Percentiles rank a stretch among this genome's conserved stretches.
These are phyloP conservation scores for Sporormia fimetaria DNA, from an alignment of 495 filamentous ascomycete genomes.

Conservation along the genomic window DNA sequence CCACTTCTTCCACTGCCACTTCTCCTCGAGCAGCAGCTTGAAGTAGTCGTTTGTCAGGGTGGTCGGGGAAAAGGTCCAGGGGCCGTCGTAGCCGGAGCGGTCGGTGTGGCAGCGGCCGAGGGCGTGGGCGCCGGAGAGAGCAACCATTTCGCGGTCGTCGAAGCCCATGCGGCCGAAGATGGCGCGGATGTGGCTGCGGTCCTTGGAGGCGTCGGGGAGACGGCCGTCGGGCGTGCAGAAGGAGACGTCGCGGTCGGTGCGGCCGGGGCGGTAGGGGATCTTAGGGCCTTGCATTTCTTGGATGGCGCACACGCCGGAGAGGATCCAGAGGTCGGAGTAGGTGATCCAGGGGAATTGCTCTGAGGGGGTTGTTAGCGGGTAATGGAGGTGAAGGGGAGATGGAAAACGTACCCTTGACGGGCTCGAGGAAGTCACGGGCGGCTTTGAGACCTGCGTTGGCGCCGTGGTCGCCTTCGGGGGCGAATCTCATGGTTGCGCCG, in stretches of 20 bases:
- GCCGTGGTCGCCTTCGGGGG: conserved; percentile 81
- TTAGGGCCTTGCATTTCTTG: conserved; percentile 89
- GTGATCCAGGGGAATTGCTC: conserved; percentile 78
- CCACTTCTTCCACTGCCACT: conserved; percentile 92
- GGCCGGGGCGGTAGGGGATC: conserved; percentile 86
- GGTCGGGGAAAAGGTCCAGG: conserved; percentile 94
- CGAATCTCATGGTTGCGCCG: conserved; percentile 95
- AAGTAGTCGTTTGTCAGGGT: conserved; percentile 92
- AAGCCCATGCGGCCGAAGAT: conserved; percentile 98
- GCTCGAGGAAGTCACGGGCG: conserved; percentile 86
- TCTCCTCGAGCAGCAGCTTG: conserved; percentile 75
- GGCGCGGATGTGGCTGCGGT: conserved; percentile 69
- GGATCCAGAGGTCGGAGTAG: conserved; percentile 94
- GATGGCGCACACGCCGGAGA: conserved; percentile 72
- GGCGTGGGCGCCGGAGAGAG: conserved; percentile 80
- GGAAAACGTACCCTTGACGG: conserved; percentile 50
- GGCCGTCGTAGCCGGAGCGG: conserved; percentile 79
- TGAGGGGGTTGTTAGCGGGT: conserved; percentile 21
- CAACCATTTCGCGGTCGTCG: conserved; percentile 93
- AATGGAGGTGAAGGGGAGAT: conserved; percentile 3
- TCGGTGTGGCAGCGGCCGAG: conserved; percentile 85
- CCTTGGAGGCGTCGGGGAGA: conserved; percentile 80
- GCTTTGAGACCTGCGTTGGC: conserved; percentile 85
- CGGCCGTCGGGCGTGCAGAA: conserved; percentile 65
- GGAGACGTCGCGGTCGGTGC: conserved; percentile 61